phyloP scores from a whole-genome alignment of 139 green algal species.

The Edaphochlamys debaryana region DNA sequence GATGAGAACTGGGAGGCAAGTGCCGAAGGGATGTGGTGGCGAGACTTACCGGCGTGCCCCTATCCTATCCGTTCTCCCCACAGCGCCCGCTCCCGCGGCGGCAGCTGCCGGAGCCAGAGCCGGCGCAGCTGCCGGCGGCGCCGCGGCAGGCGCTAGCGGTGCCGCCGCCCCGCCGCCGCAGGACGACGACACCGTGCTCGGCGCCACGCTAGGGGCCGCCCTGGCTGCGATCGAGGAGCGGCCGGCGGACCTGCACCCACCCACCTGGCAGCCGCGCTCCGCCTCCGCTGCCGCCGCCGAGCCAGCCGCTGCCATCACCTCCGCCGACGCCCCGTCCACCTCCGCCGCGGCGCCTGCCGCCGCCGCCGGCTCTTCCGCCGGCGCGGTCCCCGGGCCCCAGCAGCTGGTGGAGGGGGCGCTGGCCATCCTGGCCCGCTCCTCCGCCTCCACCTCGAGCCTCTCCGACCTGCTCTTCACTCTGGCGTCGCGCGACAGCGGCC shows the following conservation, averaged over 20 bases:
- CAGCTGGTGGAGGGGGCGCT: conserved; percentile 72
- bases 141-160: background rate
- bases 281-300: background rate
- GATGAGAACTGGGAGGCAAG: background rate
- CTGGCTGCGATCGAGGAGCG: conserved; percentile 47
- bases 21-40: no score
- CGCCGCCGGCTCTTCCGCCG: conserved; percentile 1
- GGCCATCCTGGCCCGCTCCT: conserved; percentile 55
- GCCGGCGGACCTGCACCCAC: conserved; percentile 32
- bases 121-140: background rate
- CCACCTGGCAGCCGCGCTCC: no score
- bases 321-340: background rate
- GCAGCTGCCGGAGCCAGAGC: conserved; percentile 25
- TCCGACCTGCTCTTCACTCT: conserved; percentile 69
- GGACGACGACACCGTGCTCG: conserved; percentile 59
- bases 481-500: conserved; percentile 64
- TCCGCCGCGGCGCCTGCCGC: conserved; percentile 29
- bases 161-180: background rate
- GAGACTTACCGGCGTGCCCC: background rate
- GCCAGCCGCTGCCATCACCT: background rate
- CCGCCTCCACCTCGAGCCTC: conserved; percentile 55
- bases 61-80: background rate
- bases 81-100: conserved; percentile 22
- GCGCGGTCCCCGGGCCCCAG: conserved; percentile 32
- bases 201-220: conserved; percentile 61